phyloP scores from a whole-genome alignment of 177 flowering plant species.

The Vitis hybrid region DNA sequence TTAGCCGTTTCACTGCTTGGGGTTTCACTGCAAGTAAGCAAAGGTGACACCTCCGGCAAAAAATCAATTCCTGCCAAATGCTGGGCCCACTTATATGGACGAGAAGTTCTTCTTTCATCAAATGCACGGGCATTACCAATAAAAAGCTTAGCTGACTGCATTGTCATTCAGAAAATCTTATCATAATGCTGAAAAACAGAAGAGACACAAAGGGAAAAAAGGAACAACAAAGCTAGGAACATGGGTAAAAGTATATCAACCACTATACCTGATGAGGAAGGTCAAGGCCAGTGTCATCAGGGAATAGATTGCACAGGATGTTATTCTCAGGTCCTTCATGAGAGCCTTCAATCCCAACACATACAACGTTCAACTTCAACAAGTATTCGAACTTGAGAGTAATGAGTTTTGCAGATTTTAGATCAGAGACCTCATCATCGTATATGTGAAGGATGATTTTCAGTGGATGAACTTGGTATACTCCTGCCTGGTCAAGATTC shows the following conservation, averaged over 20 bases:
- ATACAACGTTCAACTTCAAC: conserved; percentile 76
- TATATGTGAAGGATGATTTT: conserved; percentile 67
- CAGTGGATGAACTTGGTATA: conserved; percentile 82
- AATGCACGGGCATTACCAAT: conserved; percentile 50
- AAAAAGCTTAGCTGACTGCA: conserved; percentile 81
- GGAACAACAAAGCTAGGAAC: not conserved
- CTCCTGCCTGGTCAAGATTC: conserved; percentile 54
- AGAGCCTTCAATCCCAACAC: conserved; percentile 86
- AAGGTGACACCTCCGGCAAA: conserved; percentile 80
- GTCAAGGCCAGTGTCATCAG: conserved; percentile 88
- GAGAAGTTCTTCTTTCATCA: conserved; percentile 65
- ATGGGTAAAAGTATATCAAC: not conserved
- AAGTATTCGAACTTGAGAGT: conserved; percentile 83
- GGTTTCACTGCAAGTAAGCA: conserved; percentile 44
- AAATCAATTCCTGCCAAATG: conserved; percentile 96
- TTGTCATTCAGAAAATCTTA: conserved; percentile 11
- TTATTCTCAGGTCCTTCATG: conserved; percentile 55
- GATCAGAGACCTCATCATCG: conserved; percentile 65
- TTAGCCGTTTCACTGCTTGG: conserved; percentile 41
- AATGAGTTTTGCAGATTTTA: conserved; percentile 58
- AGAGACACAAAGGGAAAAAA: not conserved
- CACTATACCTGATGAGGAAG: conserved; percentile 88
- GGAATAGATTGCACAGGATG: conserved; percentile 88
- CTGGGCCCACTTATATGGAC: conserved; percentile 98
- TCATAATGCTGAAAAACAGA: conserved; percentile 4